phyloP scores from a whole-genome alignment of 2,329 filamentous ascomycete genomes.

The Apiospora marii region DNA sequence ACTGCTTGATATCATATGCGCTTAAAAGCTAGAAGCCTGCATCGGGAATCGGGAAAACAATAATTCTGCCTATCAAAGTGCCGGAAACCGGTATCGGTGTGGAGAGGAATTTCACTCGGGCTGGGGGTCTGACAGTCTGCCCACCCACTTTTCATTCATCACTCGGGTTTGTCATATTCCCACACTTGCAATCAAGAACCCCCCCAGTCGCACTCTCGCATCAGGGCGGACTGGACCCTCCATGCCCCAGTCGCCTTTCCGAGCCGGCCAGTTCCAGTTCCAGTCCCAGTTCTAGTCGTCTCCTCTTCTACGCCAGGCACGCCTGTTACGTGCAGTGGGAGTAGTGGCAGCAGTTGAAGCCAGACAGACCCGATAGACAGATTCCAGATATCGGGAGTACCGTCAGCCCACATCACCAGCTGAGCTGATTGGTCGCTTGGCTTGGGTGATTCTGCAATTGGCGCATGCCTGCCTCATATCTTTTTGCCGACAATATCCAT shows the following conservation, averaged over 20 bases:
- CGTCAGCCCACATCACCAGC: background rate
- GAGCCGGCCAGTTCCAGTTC: background rate
- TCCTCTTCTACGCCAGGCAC: background rate
- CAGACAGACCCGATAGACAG: background rate
- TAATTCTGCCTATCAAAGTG: background rate
- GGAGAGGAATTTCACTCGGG: background rate
- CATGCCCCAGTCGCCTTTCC: background rate
- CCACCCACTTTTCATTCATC: background rate
- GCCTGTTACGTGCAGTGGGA: background rate
- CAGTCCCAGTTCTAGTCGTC: background rate
- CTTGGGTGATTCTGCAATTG: background rate
- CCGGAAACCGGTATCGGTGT: background rate
- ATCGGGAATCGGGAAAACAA: slow-evolving; percentile 2
- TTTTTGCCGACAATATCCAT: background rate
- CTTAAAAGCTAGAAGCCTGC: background rate
- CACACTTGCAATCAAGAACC: background rate
- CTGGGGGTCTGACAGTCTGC: background rate
- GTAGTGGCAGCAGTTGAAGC: background rate
- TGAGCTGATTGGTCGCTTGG: background rate
- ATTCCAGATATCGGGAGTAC: slow-evolving; percentile 2
- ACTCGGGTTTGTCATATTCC: background rate
- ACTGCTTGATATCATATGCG: background rate
- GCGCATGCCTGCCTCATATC: background rate
- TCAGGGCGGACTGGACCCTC: background rate
- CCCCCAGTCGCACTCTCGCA: background rate